These are phyloP conservation scores for Parafenestella ontariensis DNA, from an alignment of 2,329 filamentous ascomycete genomes.

Conservation along the genomic window DNA sequence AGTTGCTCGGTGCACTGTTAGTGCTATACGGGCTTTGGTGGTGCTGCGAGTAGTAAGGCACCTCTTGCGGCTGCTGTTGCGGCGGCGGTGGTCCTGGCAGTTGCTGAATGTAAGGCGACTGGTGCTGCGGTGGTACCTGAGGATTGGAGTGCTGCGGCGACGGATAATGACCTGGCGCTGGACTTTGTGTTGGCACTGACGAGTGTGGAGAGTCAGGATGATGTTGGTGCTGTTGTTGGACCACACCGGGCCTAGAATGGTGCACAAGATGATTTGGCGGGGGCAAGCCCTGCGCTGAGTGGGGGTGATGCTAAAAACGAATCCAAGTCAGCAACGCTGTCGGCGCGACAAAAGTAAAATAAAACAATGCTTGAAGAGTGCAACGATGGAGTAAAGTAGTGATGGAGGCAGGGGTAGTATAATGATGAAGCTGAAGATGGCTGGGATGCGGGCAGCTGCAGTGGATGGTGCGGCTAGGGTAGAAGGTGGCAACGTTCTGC, in stretches of 20 bases:
- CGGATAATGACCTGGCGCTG: slow-evolving; percentile 67
- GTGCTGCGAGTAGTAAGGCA: slow-evolving; percentile 78
- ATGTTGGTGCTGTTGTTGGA: slow-evolving; percentile 57
- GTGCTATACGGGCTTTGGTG: slow-evolving; percentile 86
- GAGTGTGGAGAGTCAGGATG: slow-evolving; percentile 70
- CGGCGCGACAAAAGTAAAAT: slow-evolving; percentile 20
- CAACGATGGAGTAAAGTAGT: slow-evolving; percentile 5
- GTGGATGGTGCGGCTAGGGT: slow-evolving; percentile 30
- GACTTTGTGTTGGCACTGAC: slow-evolving; percentile 65
- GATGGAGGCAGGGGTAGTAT: slow-evolving; percentile 25
- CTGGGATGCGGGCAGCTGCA: slow-evolving; percentile 23
- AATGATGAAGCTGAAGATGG: slow-evolving; percentile 15
- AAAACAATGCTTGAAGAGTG: slow-evolving; percentile 9
- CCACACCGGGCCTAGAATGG: slow-evolving; percentile 74
- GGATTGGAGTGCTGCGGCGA: slow-evolving; percentile 70
- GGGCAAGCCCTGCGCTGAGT: slow-evolving; percentile 76
- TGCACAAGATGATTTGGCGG: slow-evolving; percentile 67
- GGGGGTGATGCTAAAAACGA: slow-evolving; percentile 72
- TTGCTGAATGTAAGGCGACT: slow-evolving; percentile 70
- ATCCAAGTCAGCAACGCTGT: slow-evolving; percentile 39
- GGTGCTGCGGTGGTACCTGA: slow-evolving; percentile 58
- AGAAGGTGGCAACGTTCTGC: slow-evolving; percentile 29
- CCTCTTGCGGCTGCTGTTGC: slow-evolving; percentile 68
- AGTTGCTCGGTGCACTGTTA: slow-evolving; percentile 80
- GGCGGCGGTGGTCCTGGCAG: slow-evolving; percentile 68